Conservation (phyloP, 306 rosid species). For the Corylus americana region DNA sequence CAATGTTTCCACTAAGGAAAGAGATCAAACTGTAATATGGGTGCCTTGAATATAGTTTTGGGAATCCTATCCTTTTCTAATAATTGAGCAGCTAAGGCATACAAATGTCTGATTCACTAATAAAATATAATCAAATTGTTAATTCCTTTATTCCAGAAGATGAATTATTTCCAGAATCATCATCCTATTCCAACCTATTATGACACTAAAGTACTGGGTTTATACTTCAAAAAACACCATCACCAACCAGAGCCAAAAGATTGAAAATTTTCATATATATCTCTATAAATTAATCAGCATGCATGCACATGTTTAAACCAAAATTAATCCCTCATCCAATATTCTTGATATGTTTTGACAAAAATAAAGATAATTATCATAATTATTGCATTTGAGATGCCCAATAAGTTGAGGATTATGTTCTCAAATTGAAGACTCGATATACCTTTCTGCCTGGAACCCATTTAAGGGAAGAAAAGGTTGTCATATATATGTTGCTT, state of each 20-base stretch:
- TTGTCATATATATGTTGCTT: too few species aligned
- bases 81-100: constrained; percentile 30
- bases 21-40: constrained; percentile 17
- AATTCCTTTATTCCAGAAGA: constrained; percentile 19
- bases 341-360: too few species aligned
- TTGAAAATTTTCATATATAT: neutral
- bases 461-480: constrained; percentile 13
- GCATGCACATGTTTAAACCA: neutral
- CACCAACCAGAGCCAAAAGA: neutral
- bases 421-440: constrained; percentile 3
- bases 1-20: constrained; percentile 18
- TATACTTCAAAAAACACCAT: neutral
- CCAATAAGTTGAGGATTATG: neutral
- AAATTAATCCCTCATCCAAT: neutral
- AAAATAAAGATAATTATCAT: neutral
- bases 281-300: neutral
- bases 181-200: neutral
- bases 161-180: constrained; percentile 13
- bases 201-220: neutral
- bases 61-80: constrained; percentile 44
- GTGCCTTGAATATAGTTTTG: constrained; percentile 26
- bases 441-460: constrained; percentile 17
- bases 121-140: constrained; percentile 4
- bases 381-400: constrained; percentile 1
- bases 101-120: constrained; percentile 2